Evolutionary conservation across 768 basidiomycete genomes (phyloP).

Genomic region (Lyophyllum decastes): DNA sequence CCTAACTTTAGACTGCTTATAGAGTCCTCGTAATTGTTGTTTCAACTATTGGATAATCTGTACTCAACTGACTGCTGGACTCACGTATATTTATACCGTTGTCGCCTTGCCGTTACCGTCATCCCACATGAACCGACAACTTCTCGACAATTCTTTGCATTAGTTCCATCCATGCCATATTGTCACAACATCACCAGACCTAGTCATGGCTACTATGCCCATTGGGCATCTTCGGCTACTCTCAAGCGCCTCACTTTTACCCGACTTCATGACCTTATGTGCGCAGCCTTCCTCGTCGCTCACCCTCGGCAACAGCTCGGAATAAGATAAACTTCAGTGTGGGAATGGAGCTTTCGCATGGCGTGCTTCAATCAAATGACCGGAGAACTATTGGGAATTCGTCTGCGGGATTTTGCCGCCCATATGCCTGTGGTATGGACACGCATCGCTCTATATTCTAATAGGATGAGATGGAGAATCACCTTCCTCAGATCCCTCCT

Average conservation of each 20-base stretch:
- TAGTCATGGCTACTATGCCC: conserved; percentile 8
- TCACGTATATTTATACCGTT: conserved; percentile 2
- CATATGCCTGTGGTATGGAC: conserved; percentile 32
- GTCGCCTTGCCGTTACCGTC: background rate
- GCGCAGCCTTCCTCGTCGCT: background rate
- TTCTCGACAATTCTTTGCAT: background rate
- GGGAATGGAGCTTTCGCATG: conserved; percentile 20
- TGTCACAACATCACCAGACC: conserved; percentile 14
- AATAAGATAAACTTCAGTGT: conserved; percentile 1
- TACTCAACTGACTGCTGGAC: conserved; percentile 18
- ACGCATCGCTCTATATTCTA: conserved; percentile 30
- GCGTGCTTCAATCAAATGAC: conserved; percentile 35
- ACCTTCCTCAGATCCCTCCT: background rate
- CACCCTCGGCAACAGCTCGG: conserved; percentile 12
- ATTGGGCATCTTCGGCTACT: conserved; percentile 9
- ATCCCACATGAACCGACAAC: conserved; percentile 2
- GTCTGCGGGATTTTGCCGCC: conserved; percentile 30
- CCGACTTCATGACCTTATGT: background rate
- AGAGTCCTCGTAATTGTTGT: conserved; percentile 29
- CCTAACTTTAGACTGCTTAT: conserved; percentile 19
- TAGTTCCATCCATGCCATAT: conserved; percentile 1
- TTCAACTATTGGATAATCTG: conserved; percentile 39
- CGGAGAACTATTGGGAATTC: conserved; percentile 21
- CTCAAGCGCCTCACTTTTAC: background rate
- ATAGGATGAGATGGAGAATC: background rate